Conservation (phyloP, 257 asterid species). For the Rehmannia glutinosa region DNA sequence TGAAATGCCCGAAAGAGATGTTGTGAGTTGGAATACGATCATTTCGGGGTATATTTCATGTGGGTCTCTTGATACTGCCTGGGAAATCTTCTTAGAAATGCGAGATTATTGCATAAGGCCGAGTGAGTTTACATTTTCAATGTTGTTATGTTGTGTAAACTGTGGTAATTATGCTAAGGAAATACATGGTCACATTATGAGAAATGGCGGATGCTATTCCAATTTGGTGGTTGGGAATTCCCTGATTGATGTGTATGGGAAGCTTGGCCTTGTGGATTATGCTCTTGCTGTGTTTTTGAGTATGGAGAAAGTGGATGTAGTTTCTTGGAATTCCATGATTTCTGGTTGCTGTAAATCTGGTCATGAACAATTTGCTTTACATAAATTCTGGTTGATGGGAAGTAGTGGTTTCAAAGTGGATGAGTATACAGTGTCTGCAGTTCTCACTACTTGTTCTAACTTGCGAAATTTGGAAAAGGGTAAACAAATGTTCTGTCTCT, state of each 20-base stretch:
- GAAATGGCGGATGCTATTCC: constrained; percentile 36
- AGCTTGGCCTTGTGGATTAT: constrained; percentile 52
- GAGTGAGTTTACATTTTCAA: constrained; percentile 55
- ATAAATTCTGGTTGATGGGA: constrained; percentile 42
- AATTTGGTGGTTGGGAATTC: constrained; percentile 63
- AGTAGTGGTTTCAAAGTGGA: constrained; percentile 35
- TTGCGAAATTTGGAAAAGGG: constrained; percentile 57
- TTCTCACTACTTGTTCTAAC: constrained; percentile 50
- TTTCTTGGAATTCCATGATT: constrained; percentile 77
- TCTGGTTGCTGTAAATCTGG: constrained; percentile 53
- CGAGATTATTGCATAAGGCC: constrained; percentile 37
- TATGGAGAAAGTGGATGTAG: constrained; percentile 54
- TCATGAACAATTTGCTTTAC: constrained; percentile 33
- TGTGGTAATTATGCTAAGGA: constrained; percentile 48
- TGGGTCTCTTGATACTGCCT: constrained; percentile 36
- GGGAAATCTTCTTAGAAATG: constrained; percentile 49
- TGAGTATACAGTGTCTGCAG: constrained; percentile 48
- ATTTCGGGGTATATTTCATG: constrained; percentile 47
- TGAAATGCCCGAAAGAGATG: constrained; percentile 64
- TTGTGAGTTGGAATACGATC: constrained; percentile 67
- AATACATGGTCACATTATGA: constrained; percentile 49
- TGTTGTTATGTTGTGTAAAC: constrained; percentile 38
- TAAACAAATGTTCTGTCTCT: constrained; percentile 45
- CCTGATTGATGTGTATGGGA: constrained; percentile 62
- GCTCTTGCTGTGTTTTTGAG: constrained; percentile 47